Base-by-base conservation (phyloP, 495 filamentous ascomycete genomes). In the Zalerion maritima region DNA sequence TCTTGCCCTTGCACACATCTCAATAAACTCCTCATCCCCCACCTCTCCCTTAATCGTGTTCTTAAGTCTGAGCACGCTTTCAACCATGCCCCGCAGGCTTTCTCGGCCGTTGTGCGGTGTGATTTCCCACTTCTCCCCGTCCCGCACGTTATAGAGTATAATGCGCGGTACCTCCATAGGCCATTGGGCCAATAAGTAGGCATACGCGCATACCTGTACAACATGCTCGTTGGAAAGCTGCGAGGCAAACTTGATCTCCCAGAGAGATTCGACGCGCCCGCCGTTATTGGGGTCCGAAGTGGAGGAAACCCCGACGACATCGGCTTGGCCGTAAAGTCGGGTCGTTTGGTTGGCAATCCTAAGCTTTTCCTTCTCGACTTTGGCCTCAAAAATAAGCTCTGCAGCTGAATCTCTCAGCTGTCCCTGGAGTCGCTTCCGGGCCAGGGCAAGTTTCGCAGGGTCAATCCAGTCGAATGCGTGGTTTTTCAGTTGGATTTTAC, bases 61-160 rank as follows among this genome's bases (percentile, higher is more conserved):
- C 28, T 33, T 36, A 16, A 33, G 18, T 19, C 18, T 32, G 7
- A 36, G 34, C 29, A 36, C 28, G 15, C 28, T 21, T 29, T 36
- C 34, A 21, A 36, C 25, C 27, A 36, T 36, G 12, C 26, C 21
- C 16, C 34, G 34, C 27, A 36, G 24, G 13, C 34, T 28, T 18
- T 36, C 34, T 23, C 18, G 34, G 10, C 24, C 10, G 4, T n/a
- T 4, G 24, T 4, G 24, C 11, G 11, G 4, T n/a, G 24, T 26
- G 10, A 26, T 26, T n/a, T 26, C 24, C 24, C 24, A 14, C 24
- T 26, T 26, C 10, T 26, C 24, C 4, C 24, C 24, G 24, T 26
- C 24, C 4, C 24, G 24, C 4, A 26, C 24, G 10, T 26, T 26
- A 14, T 13, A 26, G 11, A 26, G 24, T 4, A 26, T n/a, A 4